Evolutionary conservation across 768 basidiomycete species (phyloP).

Genomic region (Pluteus cervinus): DNA sequence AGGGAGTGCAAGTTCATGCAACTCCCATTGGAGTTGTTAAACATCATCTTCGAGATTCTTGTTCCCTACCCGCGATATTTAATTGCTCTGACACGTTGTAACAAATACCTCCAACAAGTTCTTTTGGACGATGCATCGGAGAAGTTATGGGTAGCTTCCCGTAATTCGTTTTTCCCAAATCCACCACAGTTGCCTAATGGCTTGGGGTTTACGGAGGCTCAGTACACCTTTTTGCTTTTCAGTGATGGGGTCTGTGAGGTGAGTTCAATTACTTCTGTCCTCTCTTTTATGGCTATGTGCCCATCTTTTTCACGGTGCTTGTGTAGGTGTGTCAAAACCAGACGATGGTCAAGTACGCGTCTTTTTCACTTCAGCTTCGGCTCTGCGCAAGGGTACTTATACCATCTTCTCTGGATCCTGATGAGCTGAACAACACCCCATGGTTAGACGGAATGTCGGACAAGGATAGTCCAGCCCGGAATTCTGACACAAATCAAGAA

Average conservation of each 20-base stretch:
- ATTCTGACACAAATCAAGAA: not conserved
- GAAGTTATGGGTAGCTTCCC: too few species aligned
- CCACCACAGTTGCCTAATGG: too few species aligned
- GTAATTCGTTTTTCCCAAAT: too few species aligned
- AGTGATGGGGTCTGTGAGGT: slow-evolving; percentile 54
- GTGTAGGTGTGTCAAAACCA: slow-evolving; percentile 31
- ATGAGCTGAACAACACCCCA: not conserved
- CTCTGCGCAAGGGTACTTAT: slow-evolving; percentile 33
- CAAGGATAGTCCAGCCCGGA: not conserved
- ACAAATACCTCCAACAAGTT: too few species aligned
- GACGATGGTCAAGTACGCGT: slow-evolving; percentile 33
- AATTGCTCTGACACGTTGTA: too few species aligned
- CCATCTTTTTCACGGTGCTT: not conserved
- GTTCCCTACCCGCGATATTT: too few species aligned
- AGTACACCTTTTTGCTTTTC: slow-evolving; percentile 63
- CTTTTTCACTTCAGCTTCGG: slow-evolving; percentile 41
- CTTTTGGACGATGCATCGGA: too few species aligned
- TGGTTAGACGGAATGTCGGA: not conserved
- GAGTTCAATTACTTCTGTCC: slow-evolving; percentile 8
- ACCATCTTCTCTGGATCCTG: not conserved
- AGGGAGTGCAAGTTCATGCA: too few species aligned
- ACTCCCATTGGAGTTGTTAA: too few species aligned
- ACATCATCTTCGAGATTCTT: too few species aligned
- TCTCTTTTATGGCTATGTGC: not conserved
- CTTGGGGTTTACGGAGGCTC: slow-evolving; percentile 53